Evolutionary conservation across 352 stramenopile species (phyloP).

Genomic region (Elongisporangium prolatum): DNA sequence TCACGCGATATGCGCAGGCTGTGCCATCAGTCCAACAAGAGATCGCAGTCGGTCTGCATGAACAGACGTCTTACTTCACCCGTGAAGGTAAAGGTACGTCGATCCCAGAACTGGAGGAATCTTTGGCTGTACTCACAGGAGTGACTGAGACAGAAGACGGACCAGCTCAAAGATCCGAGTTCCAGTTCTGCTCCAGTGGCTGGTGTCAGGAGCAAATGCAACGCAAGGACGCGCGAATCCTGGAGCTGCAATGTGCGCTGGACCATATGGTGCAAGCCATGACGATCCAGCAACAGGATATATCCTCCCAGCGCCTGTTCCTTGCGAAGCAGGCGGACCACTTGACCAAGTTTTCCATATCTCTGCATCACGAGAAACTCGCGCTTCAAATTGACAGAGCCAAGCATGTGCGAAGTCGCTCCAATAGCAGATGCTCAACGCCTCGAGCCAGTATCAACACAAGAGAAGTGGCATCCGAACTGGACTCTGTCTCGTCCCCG

Average conservation of each 20-base stretch:
- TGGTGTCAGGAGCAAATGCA: conserved; percentile 19
- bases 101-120: too few relatives aligned
- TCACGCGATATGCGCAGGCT: conserved; percentile 4
- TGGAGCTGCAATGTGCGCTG: conserved; percentile 26
- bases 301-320: conserved; percentile 25
- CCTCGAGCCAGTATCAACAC: too few relatives aligned
- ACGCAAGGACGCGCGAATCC: conserved; percentile 28
- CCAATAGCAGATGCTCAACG: too few relatives aligned
- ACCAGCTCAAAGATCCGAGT: conserved; percentile 1
- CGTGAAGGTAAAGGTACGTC: too few relatives aligned
- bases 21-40: conserved; percentile 5
- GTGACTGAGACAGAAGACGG: neutral
- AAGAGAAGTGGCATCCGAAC: too few relatives aligned
- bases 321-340: conserved; percentile 29
- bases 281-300: conserved; percentile 34
- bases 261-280: conserved; percentile 37
- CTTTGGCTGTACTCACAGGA: too few relatives aligned
- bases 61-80: too few relatives aligned
- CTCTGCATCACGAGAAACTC: conserved; percentile 29
- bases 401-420: conserved; percentile 8
- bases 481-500: too few relatives aligned
- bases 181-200: conserved; percentile 11
- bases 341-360: conserved; percentile 23
- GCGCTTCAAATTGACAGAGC: conserved; percentile 23
- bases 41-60: neutral